A percentile compares a stretch with the other conserved stretches of the same genome.
phyloP scores from a whole-genome alignment of 2,329 filamentous ascomycete species.

The Elsinoe australis region DNA sequence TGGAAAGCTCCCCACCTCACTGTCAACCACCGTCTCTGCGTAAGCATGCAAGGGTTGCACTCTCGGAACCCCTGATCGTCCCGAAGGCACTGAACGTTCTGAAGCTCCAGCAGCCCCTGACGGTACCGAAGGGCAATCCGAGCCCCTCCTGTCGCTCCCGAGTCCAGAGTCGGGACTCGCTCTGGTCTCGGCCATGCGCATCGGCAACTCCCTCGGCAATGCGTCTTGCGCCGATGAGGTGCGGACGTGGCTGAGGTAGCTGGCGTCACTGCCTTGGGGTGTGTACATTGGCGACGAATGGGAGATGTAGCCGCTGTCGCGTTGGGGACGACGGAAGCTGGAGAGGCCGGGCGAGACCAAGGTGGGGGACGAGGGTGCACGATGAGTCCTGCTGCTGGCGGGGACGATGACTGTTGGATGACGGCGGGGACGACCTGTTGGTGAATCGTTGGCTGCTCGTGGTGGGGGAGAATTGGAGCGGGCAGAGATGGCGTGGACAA shows the following conservation, averaged over 20 bases:
- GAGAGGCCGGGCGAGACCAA: slow-evolving; percentile 1
- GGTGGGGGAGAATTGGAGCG: not conserved
- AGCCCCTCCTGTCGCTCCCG: not conserved
- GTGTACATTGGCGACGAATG: not conserved
- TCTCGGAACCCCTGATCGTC: not conserved
- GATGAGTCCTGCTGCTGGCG: too few species aligned
- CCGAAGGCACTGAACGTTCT: too few species aligned
- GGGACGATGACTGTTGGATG: not conserved
- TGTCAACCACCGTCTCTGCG: slow-evolving; percentile 3
- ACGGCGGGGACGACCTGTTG: too few species aligned
- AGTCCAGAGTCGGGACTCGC: not conserved
- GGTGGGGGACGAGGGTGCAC: not conserved
- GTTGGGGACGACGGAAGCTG: not conserved
- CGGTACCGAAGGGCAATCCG: not conserved
- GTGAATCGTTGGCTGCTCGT: too few species aligned
- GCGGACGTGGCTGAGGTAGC: not conserved
- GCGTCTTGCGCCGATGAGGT: not conserved
- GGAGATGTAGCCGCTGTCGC: slow-evolving; percentile 2
- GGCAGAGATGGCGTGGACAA: not conserved
- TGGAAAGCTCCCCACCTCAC: not conserved
- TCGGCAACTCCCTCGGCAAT: not conserved
- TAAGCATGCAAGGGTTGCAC: not conserved
- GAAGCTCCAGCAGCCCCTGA: too few species aligned
- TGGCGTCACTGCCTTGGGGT: not conserved
- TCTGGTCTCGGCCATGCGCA: not conserved